These are phyloP conservation scores for Podospora anserina DNA, from an alignment of 495 filamentous ascomycete species.

Conservation along the genomic window DNA sequence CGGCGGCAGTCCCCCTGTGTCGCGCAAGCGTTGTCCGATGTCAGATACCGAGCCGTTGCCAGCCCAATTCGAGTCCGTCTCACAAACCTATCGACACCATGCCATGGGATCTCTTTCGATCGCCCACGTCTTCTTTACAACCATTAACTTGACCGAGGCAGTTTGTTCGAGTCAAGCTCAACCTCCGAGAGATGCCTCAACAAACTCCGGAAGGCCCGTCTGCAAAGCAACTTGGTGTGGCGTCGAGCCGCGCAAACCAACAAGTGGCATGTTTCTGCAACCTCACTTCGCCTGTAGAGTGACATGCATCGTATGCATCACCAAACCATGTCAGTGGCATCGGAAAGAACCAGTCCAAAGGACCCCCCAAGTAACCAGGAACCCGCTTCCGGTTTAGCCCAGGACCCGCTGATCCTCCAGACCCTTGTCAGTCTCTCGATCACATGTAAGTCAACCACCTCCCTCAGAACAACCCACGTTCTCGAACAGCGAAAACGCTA, in stretches of 20 bases:
- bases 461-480: neutral
- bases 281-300: neutral
- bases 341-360: neutral
- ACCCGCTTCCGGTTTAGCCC: neutral
- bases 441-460: neutral
- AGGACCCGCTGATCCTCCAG: neutral
- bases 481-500: neutral
- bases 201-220: neutral
- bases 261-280: slow-evolving; percentile 2
- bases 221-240: neutral
- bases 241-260: neutral
- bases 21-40: neutral
- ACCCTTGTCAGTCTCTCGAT: neutral
- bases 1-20: neutral
- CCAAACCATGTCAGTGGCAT: neutral
- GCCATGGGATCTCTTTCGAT: neutral
- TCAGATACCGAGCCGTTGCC: neutral
- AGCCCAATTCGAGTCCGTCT: neutral
- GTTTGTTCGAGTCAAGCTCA: neutral
- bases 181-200: neutral
- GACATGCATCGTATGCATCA: neutral
- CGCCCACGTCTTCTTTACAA: neutral
- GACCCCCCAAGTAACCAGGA: neutral
- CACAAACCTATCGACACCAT: neutral
- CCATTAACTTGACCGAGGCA: neutral